These are phyloP conservation scores for Macrolepiota dolichaula DNA, from an alignment of 768 basidiomycete genomes.

Conservation along the genomic window DNA sequence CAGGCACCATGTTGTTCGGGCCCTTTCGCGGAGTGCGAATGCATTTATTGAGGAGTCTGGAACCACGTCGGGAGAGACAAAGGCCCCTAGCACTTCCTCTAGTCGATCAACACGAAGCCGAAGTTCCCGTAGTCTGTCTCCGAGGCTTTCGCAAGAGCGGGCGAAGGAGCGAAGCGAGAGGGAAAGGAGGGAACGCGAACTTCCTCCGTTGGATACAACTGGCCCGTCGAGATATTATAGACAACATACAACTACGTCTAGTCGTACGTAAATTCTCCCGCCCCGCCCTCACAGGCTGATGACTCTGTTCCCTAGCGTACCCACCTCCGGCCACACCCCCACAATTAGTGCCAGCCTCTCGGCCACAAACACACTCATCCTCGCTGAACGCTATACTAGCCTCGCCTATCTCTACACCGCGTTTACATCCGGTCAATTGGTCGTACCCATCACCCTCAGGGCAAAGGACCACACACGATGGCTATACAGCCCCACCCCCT, in stretches of 20 bases:
- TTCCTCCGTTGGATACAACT: conserved; percentile 14
- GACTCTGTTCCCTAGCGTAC: not conserved
- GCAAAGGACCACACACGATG: not conserved
- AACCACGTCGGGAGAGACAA: conserved; percentile 19
- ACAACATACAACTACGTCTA: conserved; percentile 50
- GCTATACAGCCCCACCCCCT: not conserved
- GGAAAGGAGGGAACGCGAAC: conserved; percentile 24
- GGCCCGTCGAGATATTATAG: conserved; percentile 63
- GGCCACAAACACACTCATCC: conserved; percentile 3
- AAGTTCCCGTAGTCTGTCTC: conserved; percentile 35
- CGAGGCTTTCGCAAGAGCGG: conserved; percentile 38
- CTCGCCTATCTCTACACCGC: conserved; percentile 11
- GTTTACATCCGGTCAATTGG: conserved; percentile 9
- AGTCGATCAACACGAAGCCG: conserved; percentile 41
- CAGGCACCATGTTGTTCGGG: conserved; percentile 1
- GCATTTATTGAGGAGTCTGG: conserved; percentile 52
- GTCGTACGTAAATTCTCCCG: conserved; percentile 29
- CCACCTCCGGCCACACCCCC: conserved; percentile 15
- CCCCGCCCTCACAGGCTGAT: not conserved
- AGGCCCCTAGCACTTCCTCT: conserved; percentile 25
- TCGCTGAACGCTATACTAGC: conserved; percentile 13
- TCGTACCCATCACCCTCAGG: not conserved
- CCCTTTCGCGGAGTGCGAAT: conserved; percentile 47
- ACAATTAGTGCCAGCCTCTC: conserved; percentile 12
- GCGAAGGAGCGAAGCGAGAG: conserved; percentile 23